A percentile compares a stretch with the other conserved stretches of the same genome.
These are phyloP conservation scores for Colletotrichum sp. DNA, from an alignment of 2,329 filamentous ascomycete genomes.

Conservation along the genomic window DNA sequence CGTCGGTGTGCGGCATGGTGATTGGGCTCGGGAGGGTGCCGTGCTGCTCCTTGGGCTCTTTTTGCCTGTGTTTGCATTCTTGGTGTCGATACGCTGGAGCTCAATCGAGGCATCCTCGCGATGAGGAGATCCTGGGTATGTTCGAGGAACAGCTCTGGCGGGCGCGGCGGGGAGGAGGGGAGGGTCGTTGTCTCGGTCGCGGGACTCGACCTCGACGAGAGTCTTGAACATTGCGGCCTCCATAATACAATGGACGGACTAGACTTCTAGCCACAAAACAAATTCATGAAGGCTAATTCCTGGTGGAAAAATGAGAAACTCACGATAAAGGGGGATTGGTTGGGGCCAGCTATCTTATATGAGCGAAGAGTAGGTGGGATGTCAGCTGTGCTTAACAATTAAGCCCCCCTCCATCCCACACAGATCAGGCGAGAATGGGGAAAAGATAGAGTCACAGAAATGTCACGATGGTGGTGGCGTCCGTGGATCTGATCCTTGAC, in stretches of 20 bases:
- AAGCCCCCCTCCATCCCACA: neutral
- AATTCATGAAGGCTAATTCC: neutral
- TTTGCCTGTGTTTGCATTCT: neutral
- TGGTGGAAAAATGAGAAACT: neutral
- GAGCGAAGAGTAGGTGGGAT: neutral
- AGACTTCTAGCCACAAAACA: neutral
- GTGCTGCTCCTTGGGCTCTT: neutral
- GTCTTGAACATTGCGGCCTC: constrained; percentile 36
- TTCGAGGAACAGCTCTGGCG: constrained; percentile 41
- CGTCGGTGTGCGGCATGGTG: neutral
- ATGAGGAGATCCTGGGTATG: constrained; percentile 42
- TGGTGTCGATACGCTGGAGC: constrained; percentile 27
- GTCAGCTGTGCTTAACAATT: neutral
- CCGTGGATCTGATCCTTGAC: neutral
- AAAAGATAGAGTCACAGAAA: neutral
- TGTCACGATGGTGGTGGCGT: neutral
- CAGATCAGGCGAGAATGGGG: neutral
- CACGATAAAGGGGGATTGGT: neutral
- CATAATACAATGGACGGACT: constrained; percentile 27
- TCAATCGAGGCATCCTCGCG: constrained; percentile 30
- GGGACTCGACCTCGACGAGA: constrained; percentile 36
- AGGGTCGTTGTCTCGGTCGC: constrained; percentile 20
- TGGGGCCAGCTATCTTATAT: neutral
- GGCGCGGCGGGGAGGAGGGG: constrained; percentile 31
- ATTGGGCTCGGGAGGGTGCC: neutral